Conservation (phyloP, 2,329 filamentous ascomycete species). For the Talaromyces sp. region DNA sequence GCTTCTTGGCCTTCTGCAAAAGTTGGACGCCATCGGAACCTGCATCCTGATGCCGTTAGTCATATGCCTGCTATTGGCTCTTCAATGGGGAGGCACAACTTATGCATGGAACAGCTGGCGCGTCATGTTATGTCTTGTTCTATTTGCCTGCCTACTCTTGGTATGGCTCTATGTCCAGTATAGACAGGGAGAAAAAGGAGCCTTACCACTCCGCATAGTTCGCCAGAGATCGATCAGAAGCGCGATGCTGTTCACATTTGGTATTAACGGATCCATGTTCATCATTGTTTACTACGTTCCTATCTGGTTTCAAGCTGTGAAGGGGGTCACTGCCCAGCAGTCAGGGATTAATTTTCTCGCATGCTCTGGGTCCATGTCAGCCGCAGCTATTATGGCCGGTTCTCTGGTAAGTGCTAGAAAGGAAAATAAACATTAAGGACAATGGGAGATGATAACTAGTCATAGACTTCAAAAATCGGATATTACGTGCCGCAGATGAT, state of each 20-base stretch:
- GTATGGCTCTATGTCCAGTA: slow-evolving; percentile 33
- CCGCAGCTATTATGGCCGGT: too few relatives aligned
- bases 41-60: slow-evolving; percentile 30
- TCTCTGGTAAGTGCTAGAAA: too few relatives aligned
- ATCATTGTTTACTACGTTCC: slow-evolving; percentile 42
- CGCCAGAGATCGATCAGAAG: slow-evolving; percentile 40
- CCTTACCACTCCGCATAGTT: slow-evolving; percentile 41
- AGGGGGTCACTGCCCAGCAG: slow-evolving; percentile 24
- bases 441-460: too few relatives aligned
- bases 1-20: slow-evolving; percentile 32
- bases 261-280: not conserved
- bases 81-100: slow-evolving; percentile 37
- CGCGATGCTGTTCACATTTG: slow-evolving; percentile 37
- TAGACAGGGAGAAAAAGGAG: slow-evolving; percentile 29
- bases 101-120: slow-evolving; percentile 40
- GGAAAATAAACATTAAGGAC: too few relatives aligned
- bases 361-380: too few relatives aligned
- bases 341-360: slow-evolving; percentile 25
- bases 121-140: slow-evolving; percentile 45
- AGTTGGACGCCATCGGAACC: slow-evolving; percentile 23
- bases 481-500: too few relatives aligned
- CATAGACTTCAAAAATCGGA: too few relatives aligned
- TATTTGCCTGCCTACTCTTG: slow-evolving; percentile 46
- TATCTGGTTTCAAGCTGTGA: slow-evolving; percentile 38
- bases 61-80: slow-evolving; percentile 44